phyloP scores from a whole-genome alignment of 306 rosid genomes.

The Clitoria ternatea region DNA sequence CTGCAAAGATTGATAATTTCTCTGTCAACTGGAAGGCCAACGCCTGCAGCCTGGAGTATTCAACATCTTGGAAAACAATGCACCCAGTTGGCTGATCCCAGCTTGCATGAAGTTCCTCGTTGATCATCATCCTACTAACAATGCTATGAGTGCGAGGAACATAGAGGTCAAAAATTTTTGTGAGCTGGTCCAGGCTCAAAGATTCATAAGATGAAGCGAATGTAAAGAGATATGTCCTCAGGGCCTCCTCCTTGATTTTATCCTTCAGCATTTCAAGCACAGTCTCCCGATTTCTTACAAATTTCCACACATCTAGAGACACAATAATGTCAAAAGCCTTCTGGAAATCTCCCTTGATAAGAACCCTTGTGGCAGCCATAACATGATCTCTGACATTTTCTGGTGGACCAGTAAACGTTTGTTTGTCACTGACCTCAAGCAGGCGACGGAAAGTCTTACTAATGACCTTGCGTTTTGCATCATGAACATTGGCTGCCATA shows the following conservation, averaged over 20 bases:
- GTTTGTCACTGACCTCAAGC: constrained; percentile 80
- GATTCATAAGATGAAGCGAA: constrained; percentile 77
- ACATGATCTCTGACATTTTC: constrained; percentile 93
- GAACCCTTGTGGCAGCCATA: constrained; percentile 89
- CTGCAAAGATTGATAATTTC: constrained; percentile 74
- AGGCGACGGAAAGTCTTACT: constrained; percentile 76
- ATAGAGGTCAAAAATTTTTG: constrained; percentile 71
- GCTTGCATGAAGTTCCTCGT: constrained; percentile 86
- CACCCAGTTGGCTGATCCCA: constrained; percentile 62
- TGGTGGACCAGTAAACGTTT: constrained; percentile 89
- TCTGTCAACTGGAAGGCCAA: constrained; percentile 85
- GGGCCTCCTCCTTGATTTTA: constrained; percentile 89
- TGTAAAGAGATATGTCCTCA: constrained; percentile 87
- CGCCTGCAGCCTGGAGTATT: constrained; percentile 64
- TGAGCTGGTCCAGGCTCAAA: constrained; percentile 67
- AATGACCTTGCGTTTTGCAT: constrained; percentile 70
- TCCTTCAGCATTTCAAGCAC: constrained; percentile 74
- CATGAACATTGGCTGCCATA: constrained; percentile 80
- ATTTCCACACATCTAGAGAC: constrained; percentile 89
- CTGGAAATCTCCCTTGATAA: constrained; percentile 68
- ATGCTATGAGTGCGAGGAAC: constrained; percentile 57
- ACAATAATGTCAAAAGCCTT: constrained; percentile 61
- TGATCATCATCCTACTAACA: constrained; percentile 91
- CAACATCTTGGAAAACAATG: constrained; percentile 54
- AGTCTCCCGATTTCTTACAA: constrained; percentile 53